Evolutionary conservation across 768 basidiomycete species (phyloP), one percentile per base, ranked within the genome.

Genomic region (Peribolospora baueri): DNA sequence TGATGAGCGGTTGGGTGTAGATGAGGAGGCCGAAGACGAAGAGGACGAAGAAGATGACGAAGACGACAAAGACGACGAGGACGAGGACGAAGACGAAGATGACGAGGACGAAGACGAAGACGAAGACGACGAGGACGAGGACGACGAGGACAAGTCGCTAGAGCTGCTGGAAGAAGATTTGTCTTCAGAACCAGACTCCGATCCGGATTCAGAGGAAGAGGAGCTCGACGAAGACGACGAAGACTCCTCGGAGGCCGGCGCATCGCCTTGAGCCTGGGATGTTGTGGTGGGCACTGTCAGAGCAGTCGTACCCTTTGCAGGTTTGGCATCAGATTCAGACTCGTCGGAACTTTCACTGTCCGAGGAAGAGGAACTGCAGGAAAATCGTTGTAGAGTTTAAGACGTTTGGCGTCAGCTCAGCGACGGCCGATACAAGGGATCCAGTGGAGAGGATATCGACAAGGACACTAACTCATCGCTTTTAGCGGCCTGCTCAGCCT

Each of bases 31-130:
- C 25, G 25, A 25, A 25, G 25, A 25, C 25, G 25, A 25, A 25
- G 25, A 25, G 25, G 25, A 25, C 1, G 25, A 25, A 25, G 25
- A 25, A 25, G 25, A 25, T 1, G 25, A 25, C 25, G 25, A 25
- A 25, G 25, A 25, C 25, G 25, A 25, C 65, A 65, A 9, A 7
- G 67, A 66, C 46, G 64, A 59, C 10, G 67, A 67, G 40, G 62
- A 61, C 4, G 65, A 63, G 52, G 60, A 56, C 9, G 61, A 60
- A 47, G 58, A 57, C 50, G 63, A 64, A 46, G 55, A 54, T 3
- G 65, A 63, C 13, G 61, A 56, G n/a, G 61, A 60, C 11, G 41
- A 42, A 42, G 54, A 56, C 54, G 55, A 51, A 50, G 39, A 51
- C 50, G 50, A 52, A 49, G 36, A 50, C 25, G 57, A 60, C 13